Evolutionary conservation across 2,329 filamentous ascomycete genomes (phyloP).

Genomic region (Gliomastix tumulicola): DNA sequence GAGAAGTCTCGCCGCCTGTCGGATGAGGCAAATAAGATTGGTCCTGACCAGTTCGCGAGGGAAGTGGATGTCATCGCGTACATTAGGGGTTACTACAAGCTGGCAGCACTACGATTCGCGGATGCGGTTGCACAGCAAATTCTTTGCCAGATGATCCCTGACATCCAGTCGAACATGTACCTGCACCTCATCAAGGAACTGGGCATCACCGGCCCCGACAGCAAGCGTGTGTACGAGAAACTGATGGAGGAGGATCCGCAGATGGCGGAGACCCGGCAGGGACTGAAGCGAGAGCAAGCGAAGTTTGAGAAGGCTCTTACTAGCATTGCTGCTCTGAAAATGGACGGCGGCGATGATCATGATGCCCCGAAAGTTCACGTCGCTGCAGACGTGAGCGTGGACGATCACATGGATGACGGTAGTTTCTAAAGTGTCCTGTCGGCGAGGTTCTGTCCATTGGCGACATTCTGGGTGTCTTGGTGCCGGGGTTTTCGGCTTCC

Average conservation of each 20-base stretch:
- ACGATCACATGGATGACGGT: too few relatives aligned
- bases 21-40: conserved; percentile 38
- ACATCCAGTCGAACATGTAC: conserved; percentile 30
- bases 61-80: conserved; percentile 59
- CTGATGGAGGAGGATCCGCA: conserved; percentile 42
- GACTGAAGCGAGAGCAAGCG: conserved; percentile 32
- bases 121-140: conserved; percentile 45
- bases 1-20: conserved; percentile 35
- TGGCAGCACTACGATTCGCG: conserved; percentile 57
- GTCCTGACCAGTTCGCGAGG: conserved; percentile 47
- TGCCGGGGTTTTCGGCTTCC: too few relatives aligned
- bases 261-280: conserved; percentile 31
- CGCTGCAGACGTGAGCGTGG: too few relatives aligned
- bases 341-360: conserved; percentile 3
- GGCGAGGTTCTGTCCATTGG: too few relatives aligned
- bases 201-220: conserved; percentile 22
- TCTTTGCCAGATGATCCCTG: conserved; percentile 40
- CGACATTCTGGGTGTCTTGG: too few relatives aligned
- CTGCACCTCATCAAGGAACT: conserved; percentile 35
- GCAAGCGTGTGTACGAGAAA: conserved; percentile 22
- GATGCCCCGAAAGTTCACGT: too few relatives aligned
- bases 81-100: conserved; percentile 62
- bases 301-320: conserved; percentile 39
- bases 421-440: too few relatives aligned
- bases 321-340: conserved; percentile 36